A percentile compares a stretch with the other conserved stretches of the same genome.
These are phyloP conservation scores for Tetradesmus lagerheimii DNA, from an alignment of 139 green algal genomes.

Conservation along the genomic window DNA sequence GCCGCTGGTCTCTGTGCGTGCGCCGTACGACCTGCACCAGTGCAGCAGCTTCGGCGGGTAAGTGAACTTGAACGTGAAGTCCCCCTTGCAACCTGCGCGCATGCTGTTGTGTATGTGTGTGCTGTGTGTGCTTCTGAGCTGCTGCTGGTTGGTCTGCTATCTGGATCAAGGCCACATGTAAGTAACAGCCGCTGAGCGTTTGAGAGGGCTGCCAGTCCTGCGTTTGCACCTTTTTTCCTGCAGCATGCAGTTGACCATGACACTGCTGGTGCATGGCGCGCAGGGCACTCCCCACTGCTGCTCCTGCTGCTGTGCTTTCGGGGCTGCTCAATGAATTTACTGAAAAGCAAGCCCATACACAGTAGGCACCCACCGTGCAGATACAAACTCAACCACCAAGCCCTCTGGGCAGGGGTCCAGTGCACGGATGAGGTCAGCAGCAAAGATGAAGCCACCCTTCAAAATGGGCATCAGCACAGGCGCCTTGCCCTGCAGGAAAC, in stretches of 20 bases:
- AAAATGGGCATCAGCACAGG: constrained; percentile 45
- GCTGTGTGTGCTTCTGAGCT: no score
- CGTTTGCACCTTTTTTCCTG: no score
- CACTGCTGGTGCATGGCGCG: neutral
- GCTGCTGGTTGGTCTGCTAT: neutral
- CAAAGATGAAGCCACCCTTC: constrained; percentile 46
- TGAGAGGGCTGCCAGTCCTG: no score
- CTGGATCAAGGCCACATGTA: no score
- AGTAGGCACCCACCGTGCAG: neutral
- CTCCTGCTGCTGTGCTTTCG: neutral
- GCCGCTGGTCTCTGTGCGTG: constrained; percentile 42
- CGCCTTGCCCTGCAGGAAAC: constrained; percentile 5
- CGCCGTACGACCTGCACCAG: constrained; percentile 40
- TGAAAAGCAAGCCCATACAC: neutral
- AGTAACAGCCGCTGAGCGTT: no score
- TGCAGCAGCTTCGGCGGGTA: neutral
- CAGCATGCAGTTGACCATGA: neutral
- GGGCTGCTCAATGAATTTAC: neutral
- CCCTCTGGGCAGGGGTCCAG: constrained; percentile 42
- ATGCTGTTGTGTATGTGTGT: no score
- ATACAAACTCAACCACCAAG: constrained; percentile 23
- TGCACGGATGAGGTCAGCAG: constrained; percentile 28
- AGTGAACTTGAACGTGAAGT: neutral
- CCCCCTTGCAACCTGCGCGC: no score
- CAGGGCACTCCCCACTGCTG: no score